phyloP scores from a whole-genome alignment of 768 basidiomycete genomes.

The Punctularia strigosozonata region DNA sequence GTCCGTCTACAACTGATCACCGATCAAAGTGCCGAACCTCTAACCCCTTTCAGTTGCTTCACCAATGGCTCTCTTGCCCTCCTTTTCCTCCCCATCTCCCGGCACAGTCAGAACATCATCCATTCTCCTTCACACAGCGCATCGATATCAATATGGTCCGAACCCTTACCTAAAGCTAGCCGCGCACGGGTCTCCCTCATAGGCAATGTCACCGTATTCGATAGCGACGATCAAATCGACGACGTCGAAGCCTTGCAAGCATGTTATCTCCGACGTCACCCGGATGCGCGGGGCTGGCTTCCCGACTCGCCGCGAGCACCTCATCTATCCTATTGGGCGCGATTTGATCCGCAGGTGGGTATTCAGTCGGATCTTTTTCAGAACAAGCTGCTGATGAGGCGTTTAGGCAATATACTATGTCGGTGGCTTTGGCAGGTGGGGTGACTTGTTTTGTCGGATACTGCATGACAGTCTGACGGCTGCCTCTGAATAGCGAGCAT shows the following conservation, averaged over 20 bases:
- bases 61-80: slow-evolving; percentile 40
- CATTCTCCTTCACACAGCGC: slow-evolving; percentile 26
- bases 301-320: slow-evolving; percentile 21
- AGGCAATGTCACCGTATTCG: slow-evolving; percentile 35
- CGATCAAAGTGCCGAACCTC: background rate
- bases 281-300: slow-evolving; percentile 40
- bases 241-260: slow-evolving; percentile 21
- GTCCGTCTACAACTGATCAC: slow-evolving; percentile 12
- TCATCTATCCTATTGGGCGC: slow-evolving; percentile 29
- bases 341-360: slow-evolving; percentile 41
- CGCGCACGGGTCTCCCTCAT: slow-evolving; percentile 37
- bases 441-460: slow-evolving; percentile 7
- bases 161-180: slow-evolving; percentile 28
- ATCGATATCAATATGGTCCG: slow-evolving; percentile 30
- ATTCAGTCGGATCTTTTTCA: background rate
- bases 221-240: slow-evolving; percentile 17
- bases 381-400: background rate
- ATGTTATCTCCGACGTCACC: slow-evolving; percentile 35
- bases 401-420: slow-evolving; percentile 39
- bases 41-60: slow-evolving; percentile 26
- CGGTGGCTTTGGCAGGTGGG: slow-evolving; percentile 40
- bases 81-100: slow-evolving; percentile 42
- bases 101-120: slow-evolving; percentile 38
- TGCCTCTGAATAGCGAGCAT: slow-evolving; percentile 20
- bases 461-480: background rate